These are phyloP conservation scores for Tetrapisispora phaffii DNA, from an alignment of 805 yeast species.

Conservation along the genomic window DNA sequence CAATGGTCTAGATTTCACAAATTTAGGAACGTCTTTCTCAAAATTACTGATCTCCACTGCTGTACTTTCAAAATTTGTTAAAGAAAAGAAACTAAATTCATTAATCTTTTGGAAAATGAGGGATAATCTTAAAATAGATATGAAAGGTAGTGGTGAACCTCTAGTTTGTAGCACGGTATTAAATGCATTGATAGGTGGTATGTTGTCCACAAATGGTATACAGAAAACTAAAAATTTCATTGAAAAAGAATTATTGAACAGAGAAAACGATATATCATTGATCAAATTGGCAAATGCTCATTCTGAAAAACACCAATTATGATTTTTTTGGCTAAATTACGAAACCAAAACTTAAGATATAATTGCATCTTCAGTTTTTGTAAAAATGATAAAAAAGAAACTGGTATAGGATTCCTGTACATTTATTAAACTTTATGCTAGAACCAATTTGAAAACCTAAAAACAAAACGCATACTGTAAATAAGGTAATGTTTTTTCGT, in stretches of 20 bases:
- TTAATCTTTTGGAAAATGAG: constrained; percentile 60
- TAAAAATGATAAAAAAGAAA: background rate
- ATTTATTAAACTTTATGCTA: background rate
- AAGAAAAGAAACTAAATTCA: constrained; percentile 37
- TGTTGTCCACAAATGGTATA: constrained; percentile 53
- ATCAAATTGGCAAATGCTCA: constrained; percentile 11
- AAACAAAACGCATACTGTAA: background rate
- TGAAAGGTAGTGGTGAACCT: constrained; percentile 44
- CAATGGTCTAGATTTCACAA: constrained; percentile 44
- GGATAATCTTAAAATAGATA: constrained; percentile 36
- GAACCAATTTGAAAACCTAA: background rate
- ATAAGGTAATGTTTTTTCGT: background rate
- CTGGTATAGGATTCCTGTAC: background rate
- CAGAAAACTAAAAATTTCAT: constrained; percentile 49
- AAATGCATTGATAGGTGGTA: constrained; percentile 60
- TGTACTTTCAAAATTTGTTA: constrained; percentile 44
- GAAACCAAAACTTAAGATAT: background rate
- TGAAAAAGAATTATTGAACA: constrained; percentile 37
- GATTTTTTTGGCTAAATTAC: no score
- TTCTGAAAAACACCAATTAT: background rate
- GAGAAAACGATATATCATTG: constrained; percentile 10
- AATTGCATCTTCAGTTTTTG: no score
- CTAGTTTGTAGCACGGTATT: constrained; percentile 45
- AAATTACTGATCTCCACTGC: constrained; percentile 43
- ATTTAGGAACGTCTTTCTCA: constrained; percentile 47